Evolutionary conservation across 2,329 filamentous ascomycete species (phyloP), one percentile per base, ranked within the genome.

Genomic region (Fusarium pilosicola): DNA sequence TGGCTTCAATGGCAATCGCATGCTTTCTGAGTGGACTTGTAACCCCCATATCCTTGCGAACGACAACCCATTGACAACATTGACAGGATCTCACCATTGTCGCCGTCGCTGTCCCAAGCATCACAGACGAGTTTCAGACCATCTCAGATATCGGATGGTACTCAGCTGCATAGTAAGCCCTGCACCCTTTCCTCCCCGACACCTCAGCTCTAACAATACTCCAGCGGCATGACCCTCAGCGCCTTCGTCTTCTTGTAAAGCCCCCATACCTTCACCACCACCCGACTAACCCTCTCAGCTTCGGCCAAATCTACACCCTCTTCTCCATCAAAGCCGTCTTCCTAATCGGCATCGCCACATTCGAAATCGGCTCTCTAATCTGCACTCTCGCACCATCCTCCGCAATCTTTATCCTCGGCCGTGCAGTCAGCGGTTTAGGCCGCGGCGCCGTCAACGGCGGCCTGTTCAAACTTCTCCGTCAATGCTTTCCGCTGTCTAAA

Each of bases 361-460:
- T 82, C 36, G 80, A 81, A 18, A 54, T 74, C 5, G 83, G 83
- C 2, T 79, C 79, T 22, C 62, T 83, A 12, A 71, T 84, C 14
- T 83, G 81, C 32, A 83, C 80, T 0, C 64, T 80, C 1, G 82
- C 82, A 5, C 79, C 82, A 0, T 80, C 70, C 4, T 83, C 83
- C 0, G 75, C 79, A 2, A 67, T 78, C 26, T 80, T 84, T 32
- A 82, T 84, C 32, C 69, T 83, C 22, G 83, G 83, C 3, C 80
- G 83, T 2, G 82, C 82, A 6, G 66, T 84, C 9, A 80, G 78
- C 12, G 83, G 83, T 18, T 65, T 83, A 12, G 82, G 82, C 2
- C 73, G 76, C 3, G 76, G 76, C 1, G 76, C 73, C 8, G 67
- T 78, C 10, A 78, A 77, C 8, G 76, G 76, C 1, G 76, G 76